Evolutionary conservation across 140 eudicot species (phyloP).

Genomic region (Anethum foeniculum): DNA sequence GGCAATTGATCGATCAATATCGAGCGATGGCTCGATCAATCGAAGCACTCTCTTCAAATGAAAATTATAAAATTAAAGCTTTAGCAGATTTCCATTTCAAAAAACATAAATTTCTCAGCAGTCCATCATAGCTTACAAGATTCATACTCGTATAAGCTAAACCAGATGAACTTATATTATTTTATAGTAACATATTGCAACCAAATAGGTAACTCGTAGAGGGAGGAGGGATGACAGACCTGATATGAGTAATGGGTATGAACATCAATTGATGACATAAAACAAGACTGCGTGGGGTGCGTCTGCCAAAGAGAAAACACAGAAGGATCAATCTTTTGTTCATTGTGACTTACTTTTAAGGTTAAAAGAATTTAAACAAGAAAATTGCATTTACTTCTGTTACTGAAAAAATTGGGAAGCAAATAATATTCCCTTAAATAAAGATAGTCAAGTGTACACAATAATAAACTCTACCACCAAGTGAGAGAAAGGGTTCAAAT

Average conservation of each 20-base stretch:
- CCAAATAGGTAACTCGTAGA: not conserved
- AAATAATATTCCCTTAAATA: not conserved
- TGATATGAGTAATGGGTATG: conserved; percentile 97
- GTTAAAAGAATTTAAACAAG: not conserved
- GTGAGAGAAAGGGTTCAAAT: not conserved
- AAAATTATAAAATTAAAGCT: not conserved
- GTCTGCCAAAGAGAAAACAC: conserved; percentile 57
- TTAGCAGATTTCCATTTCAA: not conserved
- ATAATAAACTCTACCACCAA: not conserved
- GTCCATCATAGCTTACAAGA: not conserved
- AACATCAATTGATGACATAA: conserved; percentile 97
- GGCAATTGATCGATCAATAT: not conserved
- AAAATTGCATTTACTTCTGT: not conserved
- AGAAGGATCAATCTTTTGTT: conserved; percentile 9
- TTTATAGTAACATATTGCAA: not conserved
- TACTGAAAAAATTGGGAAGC: not conserved
- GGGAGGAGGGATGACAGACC: conserved; percentile 31
- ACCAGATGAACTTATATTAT: not conserved
- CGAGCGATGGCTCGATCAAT: not conserved
- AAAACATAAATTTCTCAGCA: not conserved
- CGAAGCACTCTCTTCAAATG: not conserved
- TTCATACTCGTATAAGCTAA: not conserved
- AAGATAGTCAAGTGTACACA: not conserved
- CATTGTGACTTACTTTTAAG: not conserved
- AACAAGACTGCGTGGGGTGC: conserved; percentile 96